Evolutionary conservation across 176 grass and related monocot genomes (phyloP).

Genomic region (Neostapfia colusana): DNA sequence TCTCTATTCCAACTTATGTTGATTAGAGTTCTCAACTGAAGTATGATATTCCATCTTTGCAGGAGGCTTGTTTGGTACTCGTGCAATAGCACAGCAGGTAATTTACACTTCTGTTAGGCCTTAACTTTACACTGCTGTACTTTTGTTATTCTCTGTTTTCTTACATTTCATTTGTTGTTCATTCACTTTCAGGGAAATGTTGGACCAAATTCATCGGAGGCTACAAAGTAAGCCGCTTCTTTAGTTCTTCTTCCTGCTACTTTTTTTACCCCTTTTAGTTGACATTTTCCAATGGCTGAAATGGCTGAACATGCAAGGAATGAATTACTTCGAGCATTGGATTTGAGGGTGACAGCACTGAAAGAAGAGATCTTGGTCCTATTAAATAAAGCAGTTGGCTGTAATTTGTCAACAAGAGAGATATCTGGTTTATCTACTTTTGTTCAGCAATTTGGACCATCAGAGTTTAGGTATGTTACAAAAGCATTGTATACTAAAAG

Average conservation of each 20-base stretch:
- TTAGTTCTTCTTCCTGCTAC: neutral
- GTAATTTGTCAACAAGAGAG: slow-evolving; percentile 56
- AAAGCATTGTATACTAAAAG: neutral
- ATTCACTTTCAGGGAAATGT: slow-evolving; percentile 66
- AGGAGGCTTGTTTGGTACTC: slow-evolving; percentile 61
- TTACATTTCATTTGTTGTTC: slow-evolving; percentile 33
- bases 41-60: slow-evolving; percentile 37
- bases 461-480: slow-evolving; percentile 77
- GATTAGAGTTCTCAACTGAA: slow-evolving; percentile 14
- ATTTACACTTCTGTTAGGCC: slow-evolving; percentile 28
- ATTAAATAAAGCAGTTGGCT: slow-evolving; percentile 62
- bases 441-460: slow-evolving; percentile 71
- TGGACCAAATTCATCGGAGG: slow-evolving; percentile 59
- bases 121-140: slow-evolving; percentile 17
- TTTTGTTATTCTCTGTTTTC: slow-evolving; percentile 34
- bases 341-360: slow-evolving; percentile 76
- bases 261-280: slow-evolving; percentile 31
- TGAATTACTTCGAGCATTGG: slow-evolving; percentile 83
- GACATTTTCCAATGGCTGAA: slow-evolving; percentile 34
- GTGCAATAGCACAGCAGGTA: slow-evolving; percentile 62
- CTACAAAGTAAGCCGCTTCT: slow-evolving; percentile 70
- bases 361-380: slow-evolving; percentile 66
- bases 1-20: slow-evolving; percentile 13
- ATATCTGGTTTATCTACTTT: slow-evolving; percentile 75
- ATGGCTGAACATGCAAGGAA: slow-evolving; percentile 58